Percentiles rank a stretch among this genome's conserved stretches.
Conservation (phyloP, 306 rosid species). For the Gynostemma pentaphyllum region DNA sequence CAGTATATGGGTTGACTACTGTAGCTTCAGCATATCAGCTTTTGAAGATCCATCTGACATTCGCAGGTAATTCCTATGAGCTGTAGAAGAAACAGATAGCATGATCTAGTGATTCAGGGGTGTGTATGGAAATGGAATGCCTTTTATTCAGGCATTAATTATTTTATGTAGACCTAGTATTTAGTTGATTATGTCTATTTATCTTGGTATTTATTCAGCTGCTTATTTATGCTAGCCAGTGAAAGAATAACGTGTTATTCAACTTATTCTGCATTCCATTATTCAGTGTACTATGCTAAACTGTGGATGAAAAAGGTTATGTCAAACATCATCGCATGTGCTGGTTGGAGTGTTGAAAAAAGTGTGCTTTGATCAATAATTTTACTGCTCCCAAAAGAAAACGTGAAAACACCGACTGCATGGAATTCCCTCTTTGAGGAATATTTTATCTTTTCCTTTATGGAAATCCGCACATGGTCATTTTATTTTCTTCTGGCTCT, state of each 20-base stretch:
- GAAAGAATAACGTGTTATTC: neutral
- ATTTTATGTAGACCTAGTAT: neutral
- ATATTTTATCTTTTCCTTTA: neutral
- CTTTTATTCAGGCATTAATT: neutral
- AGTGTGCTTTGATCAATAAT: neutral
- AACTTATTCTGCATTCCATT: neutral
- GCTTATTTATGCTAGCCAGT: neutral
- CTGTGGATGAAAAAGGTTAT: neutral
- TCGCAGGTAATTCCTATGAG: constrained; percentile 39
- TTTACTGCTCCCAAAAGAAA: neutral
- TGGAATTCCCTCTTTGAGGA: neutral
- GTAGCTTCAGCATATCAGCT: constrained; percentile 51
- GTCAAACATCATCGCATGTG: neutral
- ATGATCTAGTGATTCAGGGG: neutral
- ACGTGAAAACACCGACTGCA: neutral
- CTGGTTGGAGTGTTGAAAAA: neutral
- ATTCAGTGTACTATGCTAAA: neutral
- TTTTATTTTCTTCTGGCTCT: neutral
- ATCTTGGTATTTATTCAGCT: neutral
- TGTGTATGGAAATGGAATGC: neutral
- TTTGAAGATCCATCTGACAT: constrained; percentile 75
- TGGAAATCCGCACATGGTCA: neutral
- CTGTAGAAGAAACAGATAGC: neutral
- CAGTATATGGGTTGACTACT: constrained; percentile 67
- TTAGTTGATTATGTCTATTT: neutral